phyloP scores from a whole-genome alignment of 1,139 yeast genomes.

The Diutina rugosa region DNA sequence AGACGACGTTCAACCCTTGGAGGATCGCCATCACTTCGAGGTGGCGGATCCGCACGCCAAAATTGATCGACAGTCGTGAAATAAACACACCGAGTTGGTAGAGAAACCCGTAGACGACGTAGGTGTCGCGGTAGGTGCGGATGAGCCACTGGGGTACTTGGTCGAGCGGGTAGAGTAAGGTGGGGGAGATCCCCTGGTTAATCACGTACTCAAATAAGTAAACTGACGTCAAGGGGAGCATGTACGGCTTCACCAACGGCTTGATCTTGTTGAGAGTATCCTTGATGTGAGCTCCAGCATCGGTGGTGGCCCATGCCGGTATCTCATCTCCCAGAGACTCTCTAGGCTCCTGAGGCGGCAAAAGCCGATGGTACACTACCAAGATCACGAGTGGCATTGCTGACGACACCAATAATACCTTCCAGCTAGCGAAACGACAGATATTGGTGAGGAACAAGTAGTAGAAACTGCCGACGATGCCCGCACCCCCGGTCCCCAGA shows the following conservation, averaged over 20 bases:
- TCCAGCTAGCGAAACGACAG: constrained; percentile 17
- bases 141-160: constrained; percentile 51
- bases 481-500: constrained; percentile 94
- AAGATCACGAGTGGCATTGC: constrained; percentile 25
- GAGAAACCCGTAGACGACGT: constrained; percentile 85
- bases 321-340: background rate
- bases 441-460: constrained; percentile 29
- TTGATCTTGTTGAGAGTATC: constrained; percentile 29
- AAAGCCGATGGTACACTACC: constrained; percentile 13
- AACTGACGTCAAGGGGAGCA: constrained; percentile 74
- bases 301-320: background rate
- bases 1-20: constrained; percentile 52
- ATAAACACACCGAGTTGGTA: constrained; percentile 90
- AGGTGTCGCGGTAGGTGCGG: constrained; percentile 63
- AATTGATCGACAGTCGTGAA: constrained; percentile 70
- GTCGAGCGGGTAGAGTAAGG: constrained; percentile 62
- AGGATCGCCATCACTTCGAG: constrained; percentile 52
- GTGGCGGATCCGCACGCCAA: constrained; percentile 42
- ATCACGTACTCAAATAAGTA: constrained; percentile 80
- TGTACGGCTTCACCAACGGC: constrained; percentile 52
- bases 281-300: constrained; percentile 12
- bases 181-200: constrained; percentile 87
- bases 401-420: constrained; percentile 20
- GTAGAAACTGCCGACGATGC: constrained; percentile 59
- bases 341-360: constrained; percentile 12